phyloP scores from a whole-genome alignment of 2,329 filamentous ascomycete species.

The Cyphellophora attinorum region DNA sequence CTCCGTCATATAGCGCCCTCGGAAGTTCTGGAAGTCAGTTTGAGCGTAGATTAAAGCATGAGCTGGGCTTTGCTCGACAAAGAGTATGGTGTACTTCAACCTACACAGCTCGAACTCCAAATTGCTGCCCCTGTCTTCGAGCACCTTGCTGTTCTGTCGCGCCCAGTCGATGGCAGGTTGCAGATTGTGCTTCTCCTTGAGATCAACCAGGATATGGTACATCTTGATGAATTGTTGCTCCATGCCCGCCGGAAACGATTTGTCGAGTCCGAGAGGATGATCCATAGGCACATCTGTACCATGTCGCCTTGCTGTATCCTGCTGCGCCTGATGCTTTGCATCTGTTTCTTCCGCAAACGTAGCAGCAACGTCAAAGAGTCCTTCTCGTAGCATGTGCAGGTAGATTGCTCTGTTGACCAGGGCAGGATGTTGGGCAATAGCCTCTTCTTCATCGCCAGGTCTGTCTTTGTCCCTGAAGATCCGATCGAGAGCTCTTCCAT shows the following conservation, averaged over 20 bases:
- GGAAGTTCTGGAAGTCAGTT: slow-evolving; percentile 64
- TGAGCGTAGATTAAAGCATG: slow-evolving; percentile 69
- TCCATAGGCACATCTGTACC: slow-evolving; percentile 21
- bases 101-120: slow-evolving; percentile 91
- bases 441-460: slow-evolving; percentile 70
- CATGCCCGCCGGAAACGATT: slow-evolving; percentile 35
- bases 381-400: slow-evolving; percentile 92
- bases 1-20: slow-evolving; percentile 63
- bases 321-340: slow-evolving; percentile 17
- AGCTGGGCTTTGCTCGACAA: slow-evolving; percentile 52
- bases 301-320: slow-evolving; percentile 21
- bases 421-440: slow-evolving; percentile 61
- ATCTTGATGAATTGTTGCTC: slow-evolving; percentile 73
- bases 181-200: slow-evolving; percentile 63
- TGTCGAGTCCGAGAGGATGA: slow-evolving; percentile 15
- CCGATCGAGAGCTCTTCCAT: slow-evolving; percentile 77
- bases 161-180: slow-evolving; percentile 84
- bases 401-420: slow-evolving; percentile 89
- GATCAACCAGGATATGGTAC: slow-evolving; percentile 76
- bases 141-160: slow-evolving; percentile 53
- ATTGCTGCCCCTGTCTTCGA: slow-evolving; percentile 79
- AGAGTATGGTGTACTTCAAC: slow-evolving; percentile 82
- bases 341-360: slow-evolving; percentile 66
- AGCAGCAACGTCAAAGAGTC: slow-evolving; percentile 79
- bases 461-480: slow-evolving; percentile 60